Percentiles rank a stretch among this genome's conserved stretches.
phyloP scores from a whole-genome alignment of 1,139 yeast genomes.

The Ogataea hybrid region DNA sequence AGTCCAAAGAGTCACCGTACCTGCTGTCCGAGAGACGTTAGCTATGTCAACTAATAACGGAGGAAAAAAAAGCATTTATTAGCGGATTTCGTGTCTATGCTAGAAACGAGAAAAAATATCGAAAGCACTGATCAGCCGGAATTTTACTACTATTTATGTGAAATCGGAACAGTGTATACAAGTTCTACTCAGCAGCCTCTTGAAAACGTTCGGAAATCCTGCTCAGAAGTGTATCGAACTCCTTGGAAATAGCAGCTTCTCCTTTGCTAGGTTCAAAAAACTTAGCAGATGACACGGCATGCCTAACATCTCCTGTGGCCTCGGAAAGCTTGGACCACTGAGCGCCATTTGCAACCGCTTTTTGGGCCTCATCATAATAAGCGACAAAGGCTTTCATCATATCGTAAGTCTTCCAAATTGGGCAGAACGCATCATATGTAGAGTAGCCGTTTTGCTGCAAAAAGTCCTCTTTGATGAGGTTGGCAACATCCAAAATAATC shows the following conservation, averaged over 20 bases:
- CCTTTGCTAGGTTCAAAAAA: slow-evolving; percentile 96
- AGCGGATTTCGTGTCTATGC: no score
- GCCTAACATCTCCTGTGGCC: slow-evolving; percentile 85
- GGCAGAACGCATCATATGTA: slow-evolving; percentile 97
- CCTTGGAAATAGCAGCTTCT: slow-evolving; percentile 68
- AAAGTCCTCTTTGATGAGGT: slow-evolving; percentile 93
- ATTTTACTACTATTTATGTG: no score
- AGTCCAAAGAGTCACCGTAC: no score
- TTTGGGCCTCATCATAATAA: slow-evolving; percentile 96
- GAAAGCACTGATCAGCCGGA: no score
- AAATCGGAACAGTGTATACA: no score
- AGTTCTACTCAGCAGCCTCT: slow-evolving; percentile 86
- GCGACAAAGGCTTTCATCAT: slow-evolving; percentile 95
- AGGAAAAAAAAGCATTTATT: no score
- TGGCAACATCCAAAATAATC: slow-evolving; percentile 91
- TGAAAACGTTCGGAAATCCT: slow-evolving; percentile 88
- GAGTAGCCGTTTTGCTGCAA: slow-evolving; percentile 99
- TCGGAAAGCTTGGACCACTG: slow-evolving; percentile 92
- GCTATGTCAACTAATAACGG: no score
- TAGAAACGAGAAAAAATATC: no score
- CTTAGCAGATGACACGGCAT: slow-evolving; percentile 90
- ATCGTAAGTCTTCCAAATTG: slow-evolving; percentile 97
- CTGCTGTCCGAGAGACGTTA: no score
- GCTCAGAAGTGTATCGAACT: slow-evolving; percentile 72
- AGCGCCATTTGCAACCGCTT: slow-evolving; percentile 92